These are phyloP conservation scores for Candida pseudoglaebosa DNA, from an alignment of 805 yeast genomes.

Conservation along the genomic window DNA sequence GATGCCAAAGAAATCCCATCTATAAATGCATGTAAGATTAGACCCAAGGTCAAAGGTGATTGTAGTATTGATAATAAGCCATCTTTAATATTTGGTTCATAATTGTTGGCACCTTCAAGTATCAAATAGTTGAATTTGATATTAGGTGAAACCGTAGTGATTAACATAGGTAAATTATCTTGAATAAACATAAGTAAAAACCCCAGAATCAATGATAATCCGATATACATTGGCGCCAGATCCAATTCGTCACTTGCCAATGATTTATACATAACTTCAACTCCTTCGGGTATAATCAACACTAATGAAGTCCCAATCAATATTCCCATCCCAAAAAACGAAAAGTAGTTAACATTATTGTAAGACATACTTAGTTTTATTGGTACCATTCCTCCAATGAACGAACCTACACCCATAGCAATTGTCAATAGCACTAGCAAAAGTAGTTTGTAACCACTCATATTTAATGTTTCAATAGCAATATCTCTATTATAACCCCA, in stretches of 20 bases:
- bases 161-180: conserved; percentile 31
- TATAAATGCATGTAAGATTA: conserved; percentile 61
- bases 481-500: neutral
- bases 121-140: conserved; percentile 1
- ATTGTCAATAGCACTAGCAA: conserved; percentile 7
- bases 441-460: conserved; percentile 1
- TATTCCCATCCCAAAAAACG: conserved; percentile 56
- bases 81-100: conserved; percentile 3
- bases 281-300: conserved; percentile 65
- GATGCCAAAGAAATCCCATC: conserved; percentile 77
- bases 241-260: conserved; percentile 15
- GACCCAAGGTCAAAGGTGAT: conserved; percentile 55
- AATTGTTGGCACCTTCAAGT: neutral
- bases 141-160: conserved; percentile 1
- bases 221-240: conserved; percentile 28
- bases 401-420: conserved; percentile 18
- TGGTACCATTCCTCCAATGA: conserved; percentile 17
- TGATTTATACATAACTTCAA: conserved; percentile 37
- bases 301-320: conserved; percentile 57
- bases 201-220: conserved; percentile 50
- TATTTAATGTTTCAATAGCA: neutral
- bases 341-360: conserved; percentile 28
- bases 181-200: conserved; percentile 50
- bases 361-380: conserved; percentile 10
- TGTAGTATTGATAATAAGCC: conserved; percentile 24